Evolutionary conservation across 257 asterid species (phyloP).

Genomic region (Penstemon newberryi): DNA sequence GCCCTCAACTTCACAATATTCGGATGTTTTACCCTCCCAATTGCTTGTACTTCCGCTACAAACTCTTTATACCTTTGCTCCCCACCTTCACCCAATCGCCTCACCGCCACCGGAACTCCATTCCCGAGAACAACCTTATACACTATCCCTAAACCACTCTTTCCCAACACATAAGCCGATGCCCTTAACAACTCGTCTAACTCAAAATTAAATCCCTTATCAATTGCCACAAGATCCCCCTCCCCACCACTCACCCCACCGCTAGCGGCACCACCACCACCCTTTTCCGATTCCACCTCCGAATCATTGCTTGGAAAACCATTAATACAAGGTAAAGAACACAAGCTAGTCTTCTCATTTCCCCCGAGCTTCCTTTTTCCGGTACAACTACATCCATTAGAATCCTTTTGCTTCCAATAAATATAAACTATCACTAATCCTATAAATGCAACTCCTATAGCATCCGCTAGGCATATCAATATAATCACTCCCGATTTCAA

Average conservation of each 20-base stretch:
- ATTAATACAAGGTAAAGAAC: constrained; percentile 56
- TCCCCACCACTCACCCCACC: constrained; percentile 63
- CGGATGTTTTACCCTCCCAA: constrained; percentile 87
- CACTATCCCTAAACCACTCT: constrained; percentile 93
- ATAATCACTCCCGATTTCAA: constrained; percentile 73
- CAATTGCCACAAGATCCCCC: constrained; percentile 86
- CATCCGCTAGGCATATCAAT: constrained; percentile 74
- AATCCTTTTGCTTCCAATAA: constrained; percentile 83
- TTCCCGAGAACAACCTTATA: constrained; percentile 95
- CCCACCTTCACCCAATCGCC: constrained; percentile 95
- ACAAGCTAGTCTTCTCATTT: constrained; percentile 41
- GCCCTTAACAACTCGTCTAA: constrained; percentile 94
- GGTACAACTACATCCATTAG: constrained; percentile 85
- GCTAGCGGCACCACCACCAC: constrained; percentile 56
- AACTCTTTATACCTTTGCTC: constrained; percentile 93
- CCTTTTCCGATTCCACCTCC: constrained; percentile 69
- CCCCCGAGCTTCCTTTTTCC: constrained; percentile 87
- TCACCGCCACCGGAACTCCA: constrained; percentile 92
- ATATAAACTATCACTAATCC: constrained; percentile 67
- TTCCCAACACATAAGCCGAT: constrained; percentile 93
- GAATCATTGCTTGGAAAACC: constrained; percentile 55
- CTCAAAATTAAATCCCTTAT: constrained; percentile 85
- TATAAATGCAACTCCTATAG: constrained; percentile 70
- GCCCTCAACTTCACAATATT: constrained; percentile 87
- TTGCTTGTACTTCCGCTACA: constrained; percentile 82